A percentile compares a stretch with the other conserved stretches of the same genome.
Evolutionary conservation across 352 stramenopile genomes (phyloP).

Genomic region (Achlya hypogyna): DNA sequence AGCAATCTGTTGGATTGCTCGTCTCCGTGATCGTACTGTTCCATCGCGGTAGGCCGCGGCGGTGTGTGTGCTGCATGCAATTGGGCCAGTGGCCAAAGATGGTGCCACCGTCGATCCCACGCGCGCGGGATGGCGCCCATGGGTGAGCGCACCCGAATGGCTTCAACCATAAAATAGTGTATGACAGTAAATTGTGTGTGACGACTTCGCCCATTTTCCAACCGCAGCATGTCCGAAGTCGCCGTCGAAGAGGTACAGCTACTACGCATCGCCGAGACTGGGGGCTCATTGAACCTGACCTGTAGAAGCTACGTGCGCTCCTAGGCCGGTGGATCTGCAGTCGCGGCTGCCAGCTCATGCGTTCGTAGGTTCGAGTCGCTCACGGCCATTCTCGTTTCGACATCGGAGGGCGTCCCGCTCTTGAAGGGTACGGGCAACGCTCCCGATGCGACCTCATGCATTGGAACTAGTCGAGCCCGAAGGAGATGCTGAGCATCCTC

Average conservation of each 20-base stretch:
- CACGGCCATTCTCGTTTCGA: slow-evolving; percentile 69
- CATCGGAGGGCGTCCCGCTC: slow-evolving; percentile 62
- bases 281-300: no score
- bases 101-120: no score
- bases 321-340: slow-evolving; percentile 10
- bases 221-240: neutral
- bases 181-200: neutral
- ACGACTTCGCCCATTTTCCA: neutral
- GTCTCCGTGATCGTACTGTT: no score
- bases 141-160: no score
- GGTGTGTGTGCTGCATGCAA: no score
- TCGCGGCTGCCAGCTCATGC: neutral
- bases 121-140: no score
- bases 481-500: slow-evolving; percentile 26
- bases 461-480: slow-evolving; percentile 13
- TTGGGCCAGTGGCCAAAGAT: no score
- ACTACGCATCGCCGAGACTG: neutral
- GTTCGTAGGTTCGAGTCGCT: slow-evolving; percentile 55
- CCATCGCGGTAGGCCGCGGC: no score
- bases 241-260: slow-evolving; percentile 7
- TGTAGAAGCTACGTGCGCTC: slow-evolving; percentile 15
- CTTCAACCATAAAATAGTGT: no score
- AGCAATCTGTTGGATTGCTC: no score
- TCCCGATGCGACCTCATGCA: neutral
- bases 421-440: slow-evolving; percentile 38